These are phyloP conservation scores for Priceomyces fermenticarens DNA, from an alignment of 805 yeast genomes.

Conservation along the genomic window DNA sequence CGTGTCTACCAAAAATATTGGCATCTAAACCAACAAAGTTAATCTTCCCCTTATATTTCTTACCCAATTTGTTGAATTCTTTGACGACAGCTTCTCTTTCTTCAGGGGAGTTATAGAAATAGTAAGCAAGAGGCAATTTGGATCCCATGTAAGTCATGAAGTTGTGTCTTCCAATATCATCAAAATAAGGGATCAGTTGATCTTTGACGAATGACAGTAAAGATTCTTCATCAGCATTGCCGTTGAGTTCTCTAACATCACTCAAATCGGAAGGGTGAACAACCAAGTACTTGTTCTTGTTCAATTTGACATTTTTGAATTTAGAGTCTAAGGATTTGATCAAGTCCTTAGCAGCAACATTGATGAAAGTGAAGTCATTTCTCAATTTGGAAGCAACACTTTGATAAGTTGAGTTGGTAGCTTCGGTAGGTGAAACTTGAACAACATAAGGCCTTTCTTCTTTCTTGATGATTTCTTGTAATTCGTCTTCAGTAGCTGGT, in stretches of 20 bases:
- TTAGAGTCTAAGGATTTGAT: slow-evolving; percentile 38
- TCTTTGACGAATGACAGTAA: slow-evolving; percentile 49
- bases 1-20: slow-evolving; percentile 75
- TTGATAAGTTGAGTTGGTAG: slow-evolving; percentile 45
- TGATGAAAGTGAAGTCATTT: slow-evolving; percentile 59
- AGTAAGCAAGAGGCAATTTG: slow-evolving; percentile 79
- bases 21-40: slow-evolving; percentile 92
- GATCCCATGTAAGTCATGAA: slow-evolving; percentile 72
- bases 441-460: slow-evolving; percentile 55
- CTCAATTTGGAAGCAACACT: slow-evolving; percentile 61
- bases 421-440: slow-evolving; percentile 37
- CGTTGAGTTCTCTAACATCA: slow-evolving; percentile 47
- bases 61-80: slow-evolving; percentile 61
- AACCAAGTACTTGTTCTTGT: slow-evolving; percentile 37
- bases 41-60: slow-evolving; percentile 71
- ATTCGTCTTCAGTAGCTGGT: slow-evolving; percentile 43
- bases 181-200: slow-evolving; percentile 79
- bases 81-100: slow-evolving; percentile 58
- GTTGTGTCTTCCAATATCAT: slow-evolving; percentile 80
- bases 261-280: slow-evolving; percentile 44
- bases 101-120: slow-evolving; percentile 71
- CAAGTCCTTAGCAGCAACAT: slow-evolving; percentile 35
- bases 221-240: slow-evolving; percentile 27
- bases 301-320: slow-evolving; percentile 22
- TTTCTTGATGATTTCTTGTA: slow-evolving; percentile 48